A percentile compares a stretch with the other conserved stretches of the same genome.
phyloP scores from a whole-genome alignment of 495 filamentous ascomycete genomes.

The Aspergillus carlsbadensis region DNA sequence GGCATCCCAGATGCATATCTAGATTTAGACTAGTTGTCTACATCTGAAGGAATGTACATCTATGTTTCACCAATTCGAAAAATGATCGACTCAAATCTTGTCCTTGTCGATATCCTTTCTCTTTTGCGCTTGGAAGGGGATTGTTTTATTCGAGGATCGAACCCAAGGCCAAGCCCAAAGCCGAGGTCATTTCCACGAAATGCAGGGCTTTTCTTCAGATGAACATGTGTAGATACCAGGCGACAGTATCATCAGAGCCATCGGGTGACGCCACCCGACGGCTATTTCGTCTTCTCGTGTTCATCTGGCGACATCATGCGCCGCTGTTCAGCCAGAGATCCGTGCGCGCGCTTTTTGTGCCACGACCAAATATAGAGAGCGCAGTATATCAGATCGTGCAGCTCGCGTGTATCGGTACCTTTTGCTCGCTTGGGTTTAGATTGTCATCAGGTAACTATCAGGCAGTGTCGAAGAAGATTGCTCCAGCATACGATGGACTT shows the following conservation, averaged over 20 bases:
- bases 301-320: slow-evolving; percentile 16
- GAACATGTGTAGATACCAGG: slow-evolving; percentile 1
- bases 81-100: background rate
- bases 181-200: too few relatives aligned
- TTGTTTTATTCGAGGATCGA: too few relatives aligned
- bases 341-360: background rate
- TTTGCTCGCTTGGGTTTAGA: background rate
- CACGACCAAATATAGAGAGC: background rate
- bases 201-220: slow-evolving; percentile 9
- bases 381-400: background rate
- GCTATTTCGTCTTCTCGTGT: slow-evolving; percentile 5
- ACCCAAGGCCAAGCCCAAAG: too few relatives aligned
- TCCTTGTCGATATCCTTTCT: background rate
- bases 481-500: too few relatives aligned
- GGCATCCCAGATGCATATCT: too few relatives aligned
- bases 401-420: too few relatives aligned
- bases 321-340: background rate
- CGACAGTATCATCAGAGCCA: background rate
- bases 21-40: too few relatives aligned
- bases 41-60: too few relatives aligned
- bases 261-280: slow-evolving; percentile 11
- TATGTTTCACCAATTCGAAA: too few relatives aligned
- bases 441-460: too few relatives aligned
- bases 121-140: background rate
- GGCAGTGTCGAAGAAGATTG: too few relatives aligned